Percentiles rank a stretch among this genome's conserved stretches.
phyloP scores from a whole-genome alignment of 2,329 filamentous ascomycete genomes.

The Penicillium sp. region DNA sequence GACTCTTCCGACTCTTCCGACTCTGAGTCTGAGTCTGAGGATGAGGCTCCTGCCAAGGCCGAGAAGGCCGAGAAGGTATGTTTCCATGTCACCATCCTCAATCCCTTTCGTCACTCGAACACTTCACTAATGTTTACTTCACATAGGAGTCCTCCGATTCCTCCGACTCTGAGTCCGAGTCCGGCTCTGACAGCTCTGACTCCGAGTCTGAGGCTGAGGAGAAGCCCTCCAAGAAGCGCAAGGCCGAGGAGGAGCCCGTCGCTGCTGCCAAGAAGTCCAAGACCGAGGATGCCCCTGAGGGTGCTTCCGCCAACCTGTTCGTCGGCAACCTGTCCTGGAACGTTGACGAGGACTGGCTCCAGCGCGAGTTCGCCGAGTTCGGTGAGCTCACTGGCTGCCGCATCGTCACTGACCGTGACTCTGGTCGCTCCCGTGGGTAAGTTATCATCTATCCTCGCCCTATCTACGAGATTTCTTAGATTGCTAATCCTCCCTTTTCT shows the following conservation, averaged over 20 bases:
- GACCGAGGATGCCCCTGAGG: constrained; percentile 45
- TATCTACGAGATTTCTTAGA: neutral
- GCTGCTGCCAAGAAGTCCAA: constrained; percentile 65
- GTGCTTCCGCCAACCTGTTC: constrained; percentile 69
- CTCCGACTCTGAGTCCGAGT: constrained; percentile 30
- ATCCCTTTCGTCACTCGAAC: constrained; percentile 8
- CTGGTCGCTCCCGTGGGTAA: constrained; percentile 79
- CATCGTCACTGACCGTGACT: constrained; percentile 80
- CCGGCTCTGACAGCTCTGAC: constrained; percentile 34
- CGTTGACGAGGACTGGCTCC: constrained; percentile 80
- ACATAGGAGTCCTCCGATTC: constrained; percentile 28
- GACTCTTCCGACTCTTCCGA: constrained; percentile 35
- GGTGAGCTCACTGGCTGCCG: constrained; percentile 73
- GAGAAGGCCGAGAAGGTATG: constrained; percentile 37
- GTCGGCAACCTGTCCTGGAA: constrained; percentile 90
- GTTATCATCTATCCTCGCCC: constrained; percentile 25
- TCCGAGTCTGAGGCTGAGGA: constrained; percentile 37
- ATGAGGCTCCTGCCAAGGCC: constrained; percentile 26
- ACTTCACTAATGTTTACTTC: constrained; percentile 16
- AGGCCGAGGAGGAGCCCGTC: constrained; percentile 51
- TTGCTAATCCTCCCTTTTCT: constrained; percentile 11
- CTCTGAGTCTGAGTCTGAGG: constrained; percentile 38
- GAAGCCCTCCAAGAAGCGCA: constrained; percentile 52
- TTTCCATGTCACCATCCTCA: constrained; percentile 11
- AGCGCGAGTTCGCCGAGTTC: constrained; percentile 78